Base-by-base conservation (phyloP, 2,329 filamentous ascomycete genomes). In the Bipolaris zeicola region DNA sequence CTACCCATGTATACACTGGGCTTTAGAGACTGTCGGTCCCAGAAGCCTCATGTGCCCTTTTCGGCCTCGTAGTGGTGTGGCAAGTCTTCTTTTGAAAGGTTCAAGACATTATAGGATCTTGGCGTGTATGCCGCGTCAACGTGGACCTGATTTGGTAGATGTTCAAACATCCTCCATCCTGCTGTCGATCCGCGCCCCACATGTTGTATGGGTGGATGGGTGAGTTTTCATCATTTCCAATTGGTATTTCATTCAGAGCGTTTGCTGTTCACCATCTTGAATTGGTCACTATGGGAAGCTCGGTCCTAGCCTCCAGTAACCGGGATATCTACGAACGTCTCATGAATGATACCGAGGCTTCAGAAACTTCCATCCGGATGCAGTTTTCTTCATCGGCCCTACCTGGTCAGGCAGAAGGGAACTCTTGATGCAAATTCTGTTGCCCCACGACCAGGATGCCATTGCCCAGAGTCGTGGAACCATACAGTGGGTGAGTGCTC, bases 381-480 rank as follows among this genome's bases (percentile, higher is more conserved):
- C 2, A 28, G 7, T 28, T 10, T 10, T 10, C 8, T 28, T 28
- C 8, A 28, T 10, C 7, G 26, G 26, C 2, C 8, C 26, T 28
- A 16, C 16, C 16, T 24, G 5, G 10, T 3, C 8, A 26, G 8
- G 38, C 6, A 20, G 5, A 10, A 5, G 38, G 5, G 26, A 1
- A 10, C 4, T 2, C 13, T 24, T 14, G 2, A n/a, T n/a, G 14
- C 16, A 39, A 26, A 34, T 8, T 28, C 22, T 33, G 20, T 36
- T 11, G 49, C 37, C 34, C 44, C 26, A 42, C 34, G 37, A n/a
- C 18, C 14, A 43, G 28, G 7, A 14, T 13, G 38, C 6, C 2
- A 26, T n/a, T 47, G 44, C 51, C 52, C 50, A 58, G 51, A 55
- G 39, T 26, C 53, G 56, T 56, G 56, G 49, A 39, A 18, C 52